Conservation (phyloP, 2,329 filamentous ascomycete genomes). For the Epichloe elymi region DNA sequence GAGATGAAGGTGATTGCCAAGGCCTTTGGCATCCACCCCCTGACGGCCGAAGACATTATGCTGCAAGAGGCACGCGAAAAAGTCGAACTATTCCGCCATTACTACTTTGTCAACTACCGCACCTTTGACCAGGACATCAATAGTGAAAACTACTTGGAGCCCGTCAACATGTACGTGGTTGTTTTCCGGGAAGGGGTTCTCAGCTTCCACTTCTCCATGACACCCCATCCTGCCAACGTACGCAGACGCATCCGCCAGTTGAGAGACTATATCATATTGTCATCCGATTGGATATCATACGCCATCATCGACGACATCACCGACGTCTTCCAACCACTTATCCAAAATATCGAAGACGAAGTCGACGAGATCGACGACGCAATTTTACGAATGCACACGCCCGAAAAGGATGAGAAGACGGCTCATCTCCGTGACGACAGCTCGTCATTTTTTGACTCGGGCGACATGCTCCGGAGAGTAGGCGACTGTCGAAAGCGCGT, state of each 20-base stretch:
- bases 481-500: conserved; percentile 95
- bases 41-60: conserved; percentile 94
- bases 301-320: conserved; percentile 98
- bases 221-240: conserved; percentile 91
- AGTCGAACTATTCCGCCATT: conserved; percentile 91
- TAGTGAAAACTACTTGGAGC: conserved; percentile 82
- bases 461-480: conserved; percentile 83
- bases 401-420: conserved; percentile 30
- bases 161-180: conserved; percentile 94
- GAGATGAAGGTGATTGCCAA: conserved; percentile 94
- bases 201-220: conserved; percentile 95
- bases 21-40: conserved; percentile 90
- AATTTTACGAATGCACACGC: conserved; percentile 70
- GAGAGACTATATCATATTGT: conserved; percentile 83
- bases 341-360: conserved; percentile 86
- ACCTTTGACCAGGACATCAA: conserved; percentile 91
- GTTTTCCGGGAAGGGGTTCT: conserved; percentile 93
- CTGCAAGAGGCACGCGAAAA: conserved; percentile 96
- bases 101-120: conserved; percentile 98
- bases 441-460: conserved; percentile 29
- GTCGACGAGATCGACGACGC: conserved; percentile 94
- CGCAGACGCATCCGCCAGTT: conserved; percentile 85
- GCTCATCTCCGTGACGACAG: conserved; percentile 36
- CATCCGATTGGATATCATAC: conserved; percentile 96
- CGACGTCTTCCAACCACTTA: conserved; percentile 85